These are phyloP conservation scores for Hypocrella siamensis DNA, from an alignment of 2,329 filamentous ascomycete species.

Conservation along the genomic window DNA sequence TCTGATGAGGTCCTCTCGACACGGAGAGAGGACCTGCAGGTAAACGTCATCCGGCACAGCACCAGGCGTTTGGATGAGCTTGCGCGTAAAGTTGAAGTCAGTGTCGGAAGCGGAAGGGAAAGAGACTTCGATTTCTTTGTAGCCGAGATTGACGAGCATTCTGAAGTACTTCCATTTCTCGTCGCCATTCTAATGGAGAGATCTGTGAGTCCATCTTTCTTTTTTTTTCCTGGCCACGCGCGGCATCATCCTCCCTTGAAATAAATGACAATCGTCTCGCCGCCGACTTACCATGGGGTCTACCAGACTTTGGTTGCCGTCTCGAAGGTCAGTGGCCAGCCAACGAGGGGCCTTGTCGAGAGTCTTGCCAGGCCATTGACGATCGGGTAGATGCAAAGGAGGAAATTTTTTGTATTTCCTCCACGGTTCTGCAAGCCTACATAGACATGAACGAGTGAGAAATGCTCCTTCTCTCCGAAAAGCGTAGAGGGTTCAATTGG, in stretches of 20 bases:
- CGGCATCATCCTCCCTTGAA: not conserved
- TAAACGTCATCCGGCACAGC: conserved; percentile 77
- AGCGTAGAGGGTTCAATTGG: not conserved
- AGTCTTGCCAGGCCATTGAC: conserved; percentile 72
- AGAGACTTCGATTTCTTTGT: conserved; percentile 95
- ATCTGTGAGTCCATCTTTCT: not conserved
- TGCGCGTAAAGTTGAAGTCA: conserved; percentile 88
- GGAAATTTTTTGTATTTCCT: conserved; percentile 62
- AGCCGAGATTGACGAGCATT: conserved; percentile 82
- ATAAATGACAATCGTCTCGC: not conserved
- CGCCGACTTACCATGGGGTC: conserved; percentile 65
- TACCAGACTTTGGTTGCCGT: conserved; percentile 86
- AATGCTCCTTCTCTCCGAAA: too few relatives aligned
- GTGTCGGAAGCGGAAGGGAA: conserved; percentile 91
- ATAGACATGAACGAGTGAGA: not conserved
- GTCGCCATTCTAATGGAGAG: conserved; percentile 56
- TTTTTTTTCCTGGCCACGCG: not conserved
- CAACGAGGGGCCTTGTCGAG: conserved; percentile 78
- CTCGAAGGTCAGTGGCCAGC: conserved; percentile 69
- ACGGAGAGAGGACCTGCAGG: conserved; percentile 85
- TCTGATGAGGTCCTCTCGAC: conserved; percentile 77
- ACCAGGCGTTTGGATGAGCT: conserved; percentile 71
- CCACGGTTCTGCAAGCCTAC: conserved; percentile 58
- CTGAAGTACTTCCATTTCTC: conserved; percentile 94
- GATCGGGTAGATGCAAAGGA: conserved; percentile 42